Evolutionary conservation across 2,329 filamentous ascomycete species (phyloP), one percentile per base, ranked within the genome.

Genomic region (Exophiala xenobiotica): DNA sequence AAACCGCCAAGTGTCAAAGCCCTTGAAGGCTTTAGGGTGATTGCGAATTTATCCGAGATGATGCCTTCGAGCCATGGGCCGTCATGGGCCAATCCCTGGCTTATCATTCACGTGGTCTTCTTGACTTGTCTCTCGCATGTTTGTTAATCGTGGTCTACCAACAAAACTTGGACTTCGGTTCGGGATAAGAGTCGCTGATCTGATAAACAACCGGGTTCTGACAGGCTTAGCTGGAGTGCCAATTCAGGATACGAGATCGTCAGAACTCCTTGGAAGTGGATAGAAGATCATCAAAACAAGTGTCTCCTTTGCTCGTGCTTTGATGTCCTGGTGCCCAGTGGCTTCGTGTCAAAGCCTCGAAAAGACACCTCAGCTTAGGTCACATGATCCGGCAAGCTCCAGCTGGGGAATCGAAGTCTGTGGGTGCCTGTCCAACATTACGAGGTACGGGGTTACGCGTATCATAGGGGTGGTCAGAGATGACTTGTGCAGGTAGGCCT

Each of bases 101-200:
- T 48, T 39, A 47, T 49, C 54, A 31, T 46, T 53, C 54, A 56
- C 50, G 49, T 56, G 54, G 49, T 37, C 24, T 26, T 40, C 38
- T n/a, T n/a, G n/a, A n/a, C n/a, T n/a, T n/a, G n/a, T n/a, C n/a
- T n/a, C n/a, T n/a, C n/a, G n/a, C 46, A 19, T 37, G 44, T 18
- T 38, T 46, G 6, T 24, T 50, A 16, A 12, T 12, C 31, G 5
- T 8, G 20, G 3, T 14, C 26, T 12, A 31, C 19, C n/a, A 18
- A 20, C 12, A 33, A n/a, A 20, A 46, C 42, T 35, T 46, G 24
- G 19, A 2, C 24, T 33, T 20, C 35, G 20, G 18, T 40, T 40
- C 23, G 22, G 3, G 18, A n/a, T 6, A n/a, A 16, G 18, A 12
- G n/a, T 8, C 18, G 31, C 31, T 35, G 31, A 35, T 35, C 31